Conservation (phyloP, 192 early-diverging fungal genomes). For the Coemansia sp. region DNA sequence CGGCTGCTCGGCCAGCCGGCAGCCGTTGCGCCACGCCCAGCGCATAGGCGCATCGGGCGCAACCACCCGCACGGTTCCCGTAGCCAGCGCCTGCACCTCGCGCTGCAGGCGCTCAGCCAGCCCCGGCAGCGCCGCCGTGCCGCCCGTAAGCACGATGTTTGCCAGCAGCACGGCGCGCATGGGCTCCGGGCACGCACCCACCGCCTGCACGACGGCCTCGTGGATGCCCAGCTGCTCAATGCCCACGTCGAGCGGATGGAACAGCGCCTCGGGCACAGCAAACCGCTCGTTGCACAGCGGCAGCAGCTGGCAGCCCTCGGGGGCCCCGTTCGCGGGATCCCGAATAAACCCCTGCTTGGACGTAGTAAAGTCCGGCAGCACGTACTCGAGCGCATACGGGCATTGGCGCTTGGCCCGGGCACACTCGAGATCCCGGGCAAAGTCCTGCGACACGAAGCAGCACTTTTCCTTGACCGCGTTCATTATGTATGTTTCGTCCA, state of each 20-base stretch:
- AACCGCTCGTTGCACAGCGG: constrained; percentile 97
- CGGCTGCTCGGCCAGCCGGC: constrained; percentile 1
- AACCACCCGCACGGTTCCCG: constrained; percentile 36
- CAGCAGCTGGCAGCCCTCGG: constrained; percentile 72
- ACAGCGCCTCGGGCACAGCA: constrained; percentile 92
- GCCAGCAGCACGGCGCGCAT: constrained; percentile 85
- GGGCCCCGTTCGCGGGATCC: constrained; percentile 48
- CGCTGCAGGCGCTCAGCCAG: constrained; percentile 88
- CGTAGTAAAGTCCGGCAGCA: constrained; percentile 41
- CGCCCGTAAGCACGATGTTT: constrained; percentile 90
- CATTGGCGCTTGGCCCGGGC: constrained; percentile 40
- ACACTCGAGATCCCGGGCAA: constrained; percentile 59
- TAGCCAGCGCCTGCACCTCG: constrained; percentile 88
- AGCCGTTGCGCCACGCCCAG: constrained; percentile 27
- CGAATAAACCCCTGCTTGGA: constrained; percentile 28
- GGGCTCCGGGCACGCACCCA: constrained; percentile 86
- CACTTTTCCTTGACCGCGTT: constrained; percentile 79
- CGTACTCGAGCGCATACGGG: constrained; percentile 28
- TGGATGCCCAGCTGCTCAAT: constrained; percentile 89
- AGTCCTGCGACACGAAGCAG: constrained; percentile 72
- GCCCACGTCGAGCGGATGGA: constrained; percentile 90
- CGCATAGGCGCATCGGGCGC: constrained; percentile 2
- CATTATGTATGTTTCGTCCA: constrained; percentile 86
- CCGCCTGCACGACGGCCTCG: constrained; percentile 86
- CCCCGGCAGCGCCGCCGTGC: constrained; percentile 89